Base-by-base conservation (phyloP, 129 eudicot species). In the Ambrosia artemisiifolia region DNA sequence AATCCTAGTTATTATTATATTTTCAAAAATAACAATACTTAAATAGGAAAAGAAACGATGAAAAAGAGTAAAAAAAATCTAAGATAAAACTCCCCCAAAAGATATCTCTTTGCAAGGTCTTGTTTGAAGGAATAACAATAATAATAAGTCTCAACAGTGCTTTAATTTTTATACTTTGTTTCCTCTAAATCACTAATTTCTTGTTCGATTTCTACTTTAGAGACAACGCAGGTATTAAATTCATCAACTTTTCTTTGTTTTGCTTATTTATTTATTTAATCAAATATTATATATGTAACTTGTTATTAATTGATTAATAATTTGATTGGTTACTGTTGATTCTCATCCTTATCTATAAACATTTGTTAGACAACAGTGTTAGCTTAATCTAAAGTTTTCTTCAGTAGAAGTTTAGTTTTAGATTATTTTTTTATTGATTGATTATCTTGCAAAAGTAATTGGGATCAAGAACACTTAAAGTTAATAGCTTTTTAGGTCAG, bases 161-260 rank as follows among this genome's bases (percentile, higher is more conserved):
- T 12, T 4, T 43, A 40, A 2, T 40, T 40, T 40, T 40, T 6
- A 3, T 6, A 2, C 9, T 40, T 11, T 16, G 7, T 47, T 47
- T 63, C 47, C 16, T 76, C 43, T 57, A 20, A 66, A 76, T 69
- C 81, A 12, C 5, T 24, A 77, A 14, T 38, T 49, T 69, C 71
- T 69, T 35, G n/a, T 35, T 69, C 46, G 49, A 75, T 56, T 67
- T 57, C 62, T 46, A 11, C 75, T 56, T 32, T 46, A 0, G n/a
- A 18, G 69, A 46, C 48, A 7, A 33, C 44, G 28, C 48, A 77
- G 81, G 81, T 77, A 69, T 35, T 67, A 14, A 69, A 47, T 60
- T 68, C 68, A 42, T 33, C 35, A 2, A 14, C 18, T 68, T 33
- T 16, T 3, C 3, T 42, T 13, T 30, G 0, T 69, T 33, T n/a